These are phyloP conservation scores for Ustilago loliicola DNA, from an alignment of 1,284 basidiomycete species.

Conservation along the genomic window DNA sequence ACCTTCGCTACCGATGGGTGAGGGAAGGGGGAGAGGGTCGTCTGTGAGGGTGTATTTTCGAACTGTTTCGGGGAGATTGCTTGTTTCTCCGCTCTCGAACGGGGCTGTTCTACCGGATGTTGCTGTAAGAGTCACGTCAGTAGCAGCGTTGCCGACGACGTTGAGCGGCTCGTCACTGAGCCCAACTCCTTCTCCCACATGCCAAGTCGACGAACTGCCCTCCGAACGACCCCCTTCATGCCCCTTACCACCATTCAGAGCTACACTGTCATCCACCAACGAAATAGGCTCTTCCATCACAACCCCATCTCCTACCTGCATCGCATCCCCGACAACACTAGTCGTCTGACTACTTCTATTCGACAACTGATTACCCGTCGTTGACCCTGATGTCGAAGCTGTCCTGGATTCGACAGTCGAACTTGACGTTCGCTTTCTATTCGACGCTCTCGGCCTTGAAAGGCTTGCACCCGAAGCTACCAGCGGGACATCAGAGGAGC, in stretches of 20 bases:
- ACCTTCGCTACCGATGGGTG: too few species aligned
- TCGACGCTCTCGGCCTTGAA: constrained; percentile 23
- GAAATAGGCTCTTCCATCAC: not conserved
- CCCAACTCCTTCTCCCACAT: not conserved
- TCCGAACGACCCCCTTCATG: not conserved
- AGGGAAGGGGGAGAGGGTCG: constrained; percentile 12
- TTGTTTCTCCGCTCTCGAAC: not conserved
- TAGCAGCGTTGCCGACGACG: not conserved
- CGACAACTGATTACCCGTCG: constrained; percentile 24
- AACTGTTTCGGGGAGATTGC: constrained; percentile 7
- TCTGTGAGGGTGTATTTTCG: constrained; percentile 41
- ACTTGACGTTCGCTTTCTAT: constrained; percentile 27
- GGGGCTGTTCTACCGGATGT: not conserved
- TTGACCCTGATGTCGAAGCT: constrained; percentile 23
- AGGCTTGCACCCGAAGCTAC: constrained; percentile 37
- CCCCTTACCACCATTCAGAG: too few species aligned
- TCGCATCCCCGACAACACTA: constrained; percentile 16
- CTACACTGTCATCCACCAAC: not conserved
- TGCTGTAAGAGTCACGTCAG: not conserved
- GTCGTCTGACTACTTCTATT: constrained; percentile 44
- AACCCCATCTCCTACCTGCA: not conserved
- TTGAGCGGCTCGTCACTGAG: not conserved
- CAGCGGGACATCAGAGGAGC: constrained; percentile 45
- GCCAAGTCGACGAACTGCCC: not conserved
- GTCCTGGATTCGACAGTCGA: constrained; percentile 38